Conservation (phyloP, 2,329 filamentous ascomycete genomes). For the Eutypella sp. region DNA sequence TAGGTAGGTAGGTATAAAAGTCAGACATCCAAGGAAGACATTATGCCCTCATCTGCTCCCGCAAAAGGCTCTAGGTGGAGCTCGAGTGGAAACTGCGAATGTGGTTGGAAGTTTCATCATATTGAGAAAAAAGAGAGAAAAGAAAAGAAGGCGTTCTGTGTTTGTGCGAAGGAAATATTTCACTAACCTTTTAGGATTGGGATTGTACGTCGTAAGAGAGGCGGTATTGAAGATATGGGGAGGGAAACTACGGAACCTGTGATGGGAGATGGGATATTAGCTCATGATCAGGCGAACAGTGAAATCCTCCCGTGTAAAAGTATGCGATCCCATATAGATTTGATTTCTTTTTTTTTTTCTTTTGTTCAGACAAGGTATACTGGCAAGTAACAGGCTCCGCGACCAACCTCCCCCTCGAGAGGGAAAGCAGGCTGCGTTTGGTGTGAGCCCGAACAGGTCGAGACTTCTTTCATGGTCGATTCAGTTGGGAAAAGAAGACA, state of each 20-base stretch:
- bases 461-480: conserved; percentile 80
- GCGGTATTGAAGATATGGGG: no score
- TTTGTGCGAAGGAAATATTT: conserved; percentile 4
- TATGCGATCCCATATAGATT: no score
- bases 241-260: no score
- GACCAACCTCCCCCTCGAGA: conserved; percentile 23
- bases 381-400: conserved; percentile 91
- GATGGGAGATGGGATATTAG: no score
- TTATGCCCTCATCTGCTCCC: conserved; percentile 63
- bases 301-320: no score
- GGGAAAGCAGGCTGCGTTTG: conserved; percentile 18
- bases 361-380: conserved; percentile 72
- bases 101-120: conserved; percentile 72
- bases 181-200: conserved; percentile 18
- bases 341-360: not conserved
- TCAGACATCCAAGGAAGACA: conserved; percentile 77
- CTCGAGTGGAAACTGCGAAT: conserved; percentile 91
- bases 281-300: no score
- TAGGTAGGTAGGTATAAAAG: no score
- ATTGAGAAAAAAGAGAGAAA: conserved; percentile 15
- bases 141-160: not conserved
- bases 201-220: no score
- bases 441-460: conserved; percentile 61
- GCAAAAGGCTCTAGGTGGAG: conserved; percentile 59
- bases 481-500: conserved; percentile 86